These are phyloP conservation scores for Rhynchospora tenuis DNA, from an alignment of 176 grass and related monocot genomes.

Conservation along the genomic window DNA sequence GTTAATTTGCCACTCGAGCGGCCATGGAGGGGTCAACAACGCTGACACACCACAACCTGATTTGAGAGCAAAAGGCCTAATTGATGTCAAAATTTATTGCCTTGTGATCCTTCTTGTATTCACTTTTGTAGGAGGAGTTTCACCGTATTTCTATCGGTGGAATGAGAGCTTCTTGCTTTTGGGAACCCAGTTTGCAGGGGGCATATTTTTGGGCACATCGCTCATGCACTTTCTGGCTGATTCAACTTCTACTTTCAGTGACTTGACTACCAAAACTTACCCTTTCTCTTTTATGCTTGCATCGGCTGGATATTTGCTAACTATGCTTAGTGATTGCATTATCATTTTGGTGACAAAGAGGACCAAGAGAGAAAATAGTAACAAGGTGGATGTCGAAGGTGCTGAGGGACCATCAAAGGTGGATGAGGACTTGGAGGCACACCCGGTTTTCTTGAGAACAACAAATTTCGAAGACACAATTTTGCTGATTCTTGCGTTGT, in stretches of 20 bases:
- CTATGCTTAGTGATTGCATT: constrained; percentile 61
- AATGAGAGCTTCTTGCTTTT: constrained; percentile 73
- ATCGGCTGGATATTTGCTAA: constrained; percentile 56
- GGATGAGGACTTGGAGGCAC: not conserved
- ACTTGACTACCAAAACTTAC: constrained; percentile 35
- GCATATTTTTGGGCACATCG: constrained; percentile 63
- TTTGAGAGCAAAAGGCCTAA: constrained; percentile 24
- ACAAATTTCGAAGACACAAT: constrained; percentile 51
- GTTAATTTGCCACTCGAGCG: not conserved
- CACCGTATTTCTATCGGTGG: constrained; percentile 82
- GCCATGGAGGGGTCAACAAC: constrained; percentile 31
- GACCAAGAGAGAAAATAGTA: not conserved
- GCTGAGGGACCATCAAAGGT: not conserved
- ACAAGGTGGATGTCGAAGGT: constrained; percentile 11
- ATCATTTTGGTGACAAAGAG: constrained; percentile 29
- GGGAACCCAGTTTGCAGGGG: constrained; percentile 80
- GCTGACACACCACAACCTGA: not conserved
- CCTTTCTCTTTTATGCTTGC: constrained; percentile 83
- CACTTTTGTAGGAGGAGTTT: constrained; percentile 67
- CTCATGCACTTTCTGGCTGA: constrained; percentile 78
- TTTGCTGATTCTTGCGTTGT: constrained; percentile 72
- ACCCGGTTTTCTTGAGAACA: constrained; percentile 29
- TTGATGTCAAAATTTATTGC: constrained; percentile 77
- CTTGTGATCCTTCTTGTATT: constrained; percentile 62
- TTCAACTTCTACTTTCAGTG: constrained; percentile 34